Percentiles rank a stretch among this genome's conserved stretches.
Conservation (phyloP, 1,139 yeast species). For the Suhomyces panamericanus region DNA sequence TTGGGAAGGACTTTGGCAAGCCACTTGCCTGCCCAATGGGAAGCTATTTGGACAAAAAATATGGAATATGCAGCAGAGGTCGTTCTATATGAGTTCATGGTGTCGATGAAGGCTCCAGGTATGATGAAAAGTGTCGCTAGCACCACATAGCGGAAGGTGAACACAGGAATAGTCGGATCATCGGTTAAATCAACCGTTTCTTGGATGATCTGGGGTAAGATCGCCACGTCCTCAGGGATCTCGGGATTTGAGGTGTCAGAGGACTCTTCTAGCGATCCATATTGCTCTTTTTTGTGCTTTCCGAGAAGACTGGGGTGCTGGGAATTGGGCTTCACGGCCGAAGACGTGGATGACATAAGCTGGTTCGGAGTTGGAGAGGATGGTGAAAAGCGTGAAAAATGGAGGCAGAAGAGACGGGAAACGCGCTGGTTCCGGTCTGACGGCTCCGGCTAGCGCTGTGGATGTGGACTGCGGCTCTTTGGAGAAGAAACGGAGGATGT, state of each 20-base stretch:
- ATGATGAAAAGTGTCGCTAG: slow-evolving; percentile 20
- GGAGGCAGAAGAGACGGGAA: neutral
- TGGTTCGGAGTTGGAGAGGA: no score
- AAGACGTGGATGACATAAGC: no score
- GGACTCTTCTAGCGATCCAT: neutral
- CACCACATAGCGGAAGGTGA: slow-evolving; percentile 20
- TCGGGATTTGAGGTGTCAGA: neutral
- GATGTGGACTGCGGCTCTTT: neutral
- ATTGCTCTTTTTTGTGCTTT: no score
- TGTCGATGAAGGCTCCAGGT: slow-evolving; percentile 25
- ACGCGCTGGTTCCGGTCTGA: neutral
- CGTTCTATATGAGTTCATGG: slow-evolving; percentile 24
- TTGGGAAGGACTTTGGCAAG: slow-evolving; percentile 17
- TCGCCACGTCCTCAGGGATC: slow-evolving; percentile 11
- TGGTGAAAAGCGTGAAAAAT: neutral
- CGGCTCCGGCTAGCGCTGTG: neutral
- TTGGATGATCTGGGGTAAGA: slow-evolving; percentile 18
- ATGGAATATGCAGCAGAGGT: slow-evolving; percentile 24
- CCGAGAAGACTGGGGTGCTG: no score
- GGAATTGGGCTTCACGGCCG: no score
- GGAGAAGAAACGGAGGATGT: neutral
- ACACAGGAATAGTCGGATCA: slow-evolving; percentile 19
- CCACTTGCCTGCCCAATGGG: slow-evolving; percentile 24
- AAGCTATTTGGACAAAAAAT: slow-evolving; percentile 23
- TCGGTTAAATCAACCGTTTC: slow-evolving; percentile 21